Base-by-base conservation (phyloP, 306 rosid species). In the Calophaca sinica region DNA sequence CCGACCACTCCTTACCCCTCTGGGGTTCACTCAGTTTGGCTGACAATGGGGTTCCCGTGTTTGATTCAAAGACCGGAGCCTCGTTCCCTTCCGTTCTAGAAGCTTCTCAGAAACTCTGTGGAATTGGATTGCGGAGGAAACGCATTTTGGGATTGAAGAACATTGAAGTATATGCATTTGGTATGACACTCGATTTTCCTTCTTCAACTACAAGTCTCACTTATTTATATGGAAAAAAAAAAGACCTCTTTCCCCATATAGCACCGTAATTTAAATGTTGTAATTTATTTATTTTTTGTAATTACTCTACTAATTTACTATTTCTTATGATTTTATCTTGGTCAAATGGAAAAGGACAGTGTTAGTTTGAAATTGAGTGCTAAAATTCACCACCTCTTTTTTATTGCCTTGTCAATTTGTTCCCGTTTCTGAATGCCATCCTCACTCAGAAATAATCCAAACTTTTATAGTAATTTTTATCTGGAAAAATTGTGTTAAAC, bases 141-240 rank as follows among this genome's bases (percentile, higher is more conserved):
- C 61, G 82, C 60, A 7, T 94, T 42, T 80, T 94, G 41, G 98
- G 97, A 8, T 74, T 94, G 74, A 94, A 90, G 87, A 91, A 90
- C 81, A 90, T 94, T 74, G 89, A 92, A 79, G 96, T 94, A 52
- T 94, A 94, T 68, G 96, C 96, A 69, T 94, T 79, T 71, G 98
- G 97, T 94, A 86, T 61, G 5, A 2, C 49, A 29, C 51, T 79
- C 53, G 9, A 31, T 44, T 4, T 45, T 53, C n/a, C 5, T 67
- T 41, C 31, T 50, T 29, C 14, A 20, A n/a, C n/a, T n/a, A n/a
- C n/a, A 20, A 20, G 26, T 20, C 26, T 20, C 26, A 20, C 1
- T 20, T 0, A 20, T 20, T 20, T 20, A 1, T 20, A 20, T 20
- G 26, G 26, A 20, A 20, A 20, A 20, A 20, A 20, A 20, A 20